Evolutionary conservation across 2,329 filamentous ascomycete species (phyloP), one percentile per base, ranked within the genome.

Genomic region (Anthostomella pinea): DNA sequence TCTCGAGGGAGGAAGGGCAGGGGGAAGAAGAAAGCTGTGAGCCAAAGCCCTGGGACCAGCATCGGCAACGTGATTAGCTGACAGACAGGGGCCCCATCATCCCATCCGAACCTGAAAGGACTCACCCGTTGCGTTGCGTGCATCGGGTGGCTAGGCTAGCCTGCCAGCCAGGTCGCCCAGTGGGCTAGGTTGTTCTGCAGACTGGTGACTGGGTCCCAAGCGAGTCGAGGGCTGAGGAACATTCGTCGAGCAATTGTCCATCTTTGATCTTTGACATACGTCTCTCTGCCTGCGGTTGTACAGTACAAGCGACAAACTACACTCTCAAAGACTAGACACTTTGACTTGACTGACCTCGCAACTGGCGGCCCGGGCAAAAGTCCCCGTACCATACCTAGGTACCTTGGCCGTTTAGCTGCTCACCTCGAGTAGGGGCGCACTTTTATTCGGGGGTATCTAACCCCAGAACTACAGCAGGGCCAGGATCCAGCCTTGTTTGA

Each of bases 61-160:
- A 46, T 49, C 49, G 49, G 48, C 47, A 50, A 47, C 46, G 45
- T 49, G 46, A 53, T 54, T 53, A 51, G 47, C 45, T 48, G 41
- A 43, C 45, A 42, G 41, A 16, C 45, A 42, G 41, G 11, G 25
- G 42, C 38, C 46, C 50, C 46, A 51, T 53, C 52, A 55, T 52
- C 41, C 51, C 52, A 55, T 52, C 41, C 51, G 50, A 50, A 43
- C 52, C 55, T 43, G 49, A 49, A 49, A 47, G 51, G 47, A 41
- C 42, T 52, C 41, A 51, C 49, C 53, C 52, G 41, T 49, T 50
- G 49, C 43, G 48, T 54, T 56, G 51, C 49, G 52, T 56, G 53
- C 53, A 53, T 55, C 49, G 52, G 52, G 45, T 43, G 25, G 47
- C 48, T 54, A 54, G 41, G 45, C 49, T 41, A 52, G 48, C 46